phyloP scores from a whole-genome alignment of 768 basidiomycete genomes.

The Collybia mongolica region DNA sequence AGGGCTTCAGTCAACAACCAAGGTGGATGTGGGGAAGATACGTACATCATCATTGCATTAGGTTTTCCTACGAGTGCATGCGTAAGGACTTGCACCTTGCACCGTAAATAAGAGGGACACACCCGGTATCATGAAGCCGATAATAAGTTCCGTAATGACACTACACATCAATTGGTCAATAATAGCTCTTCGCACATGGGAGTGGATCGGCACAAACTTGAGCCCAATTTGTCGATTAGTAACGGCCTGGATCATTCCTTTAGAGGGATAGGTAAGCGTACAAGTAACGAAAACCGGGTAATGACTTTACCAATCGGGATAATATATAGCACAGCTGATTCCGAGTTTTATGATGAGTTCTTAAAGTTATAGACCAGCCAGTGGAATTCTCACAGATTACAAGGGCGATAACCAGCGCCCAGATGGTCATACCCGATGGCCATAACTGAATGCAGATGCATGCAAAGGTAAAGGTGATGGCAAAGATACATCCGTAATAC shows the following conservation, averaged over 20 bases:
- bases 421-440: slow-evolving; percentile 67
- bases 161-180: slow-evolving; percentile 20
- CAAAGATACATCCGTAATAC: slow-evolving; percentile 57
- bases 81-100: slow-evolving; percentile 1
- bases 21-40: slow-evolving; percentile 1
- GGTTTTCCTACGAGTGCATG: slow-evolving; percentile 57
- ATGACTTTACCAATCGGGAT: slow-evolving; percentile 62
- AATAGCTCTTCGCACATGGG: not conserved
- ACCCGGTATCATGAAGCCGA: slow-evolving; percentile 55
- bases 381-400: slow-evolving; percentile 33
- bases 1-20: not conserved
- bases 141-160: slow-evolving; percentile 74
- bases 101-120: slow-evolving; percentile 8
- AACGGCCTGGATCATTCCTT: slow-evolving; percentile 72
- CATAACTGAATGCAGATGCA: slow-evolving; percentile 61
- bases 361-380: not conserved
- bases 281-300: not conserved
- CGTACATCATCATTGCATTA: slow-evolving; percentile 73
- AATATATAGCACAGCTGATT: slow-evolving; percentile 51
- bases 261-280: not conserved
- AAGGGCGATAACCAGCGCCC: slow-evolving; percentile 59
- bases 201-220: slow-evolving; percentile 29
- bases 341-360: not conserved
- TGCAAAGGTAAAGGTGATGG: slow-evolving; percentile 58
- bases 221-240: slow-evolving; percentile 75